Percentiles rank a stretch among this genome's conserved stretches.
Evolutionary conservation across 2,329 filamentous ascomycete genomes (phyloP).

Genomic region (Eutypella sp.): DNA sequence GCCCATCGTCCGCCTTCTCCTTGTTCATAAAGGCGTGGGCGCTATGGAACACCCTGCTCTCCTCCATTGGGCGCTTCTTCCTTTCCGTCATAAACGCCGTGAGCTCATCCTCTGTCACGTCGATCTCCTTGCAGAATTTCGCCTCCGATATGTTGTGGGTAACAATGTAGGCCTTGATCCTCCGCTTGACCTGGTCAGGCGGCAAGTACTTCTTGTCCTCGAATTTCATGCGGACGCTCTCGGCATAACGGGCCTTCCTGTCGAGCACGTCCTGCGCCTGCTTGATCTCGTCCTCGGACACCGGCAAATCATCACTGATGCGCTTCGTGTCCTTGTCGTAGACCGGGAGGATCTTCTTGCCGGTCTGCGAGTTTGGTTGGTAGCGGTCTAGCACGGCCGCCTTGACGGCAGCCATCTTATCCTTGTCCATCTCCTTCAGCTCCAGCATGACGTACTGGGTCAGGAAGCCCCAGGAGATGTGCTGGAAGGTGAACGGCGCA

Average conservation of each 20-base stretch:
- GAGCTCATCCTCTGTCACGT: conserved; percentile 5
- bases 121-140: conserved; percentile 6
- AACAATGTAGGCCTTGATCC: conserved; percentile 7
- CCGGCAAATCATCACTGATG: conserved; percentile 6
- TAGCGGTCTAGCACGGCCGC: conserved; percentile 10
- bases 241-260: neutral
- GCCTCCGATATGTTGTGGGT: conserved; percentile 5
- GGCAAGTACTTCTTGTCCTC: conserved; percentile 2
- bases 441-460: neutral
- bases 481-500: conserved; percentile 8
- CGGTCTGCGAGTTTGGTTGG: conserved; percentile 7
- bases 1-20: neutral
- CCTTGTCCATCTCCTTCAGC: conserved; percentile 7
- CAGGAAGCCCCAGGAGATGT: conserved; percentile 6
- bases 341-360: conserved; percentile 4
- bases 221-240: neutral
- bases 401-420: conserved; percentile 6
- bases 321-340: conserved; percentile 2
- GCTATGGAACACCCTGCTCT: conserved; percentile 10
- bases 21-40: conserved; percentile 5
- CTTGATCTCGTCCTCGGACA: conserved; percentile 5
- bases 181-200: conserved; percentile 8
- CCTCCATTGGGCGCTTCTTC: conserved; percentile 3
- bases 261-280: conserved; percentile 6
- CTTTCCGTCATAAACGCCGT: conserved; percentile 4